These are phyloP conservation scores for Colletotrichum spaethianum DNA, from an alignment of 2,329 filamentous ascomycete genomes.

Conservation along the genomic window DNA sequence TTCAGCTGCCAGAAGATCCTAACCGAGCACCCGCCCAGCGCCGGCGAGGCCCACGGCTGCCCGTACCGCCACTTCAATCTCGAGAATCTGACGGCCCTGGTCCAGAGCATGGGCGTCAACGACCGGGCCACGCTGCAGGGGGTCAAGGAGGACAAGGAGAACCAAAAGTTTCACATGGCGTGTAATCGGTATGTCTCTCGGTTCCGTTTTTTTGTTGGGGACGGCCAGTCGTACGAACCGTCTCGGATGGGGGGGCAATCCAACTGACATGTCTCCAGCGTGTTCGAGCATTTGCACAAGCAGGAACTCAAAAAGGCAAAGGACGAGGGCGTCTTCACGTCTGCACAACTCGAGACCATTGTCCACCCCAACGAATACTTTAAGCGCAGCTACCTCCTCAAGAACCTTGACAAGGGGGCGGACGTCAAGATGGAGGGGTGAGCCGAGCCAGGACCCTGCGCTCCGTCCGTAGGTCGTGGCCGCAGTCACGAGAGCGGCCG, in stretches of 20 bases:
- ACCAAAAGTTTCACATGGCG: constrained; percentile 92
- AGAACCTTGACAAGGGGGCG: constrained; percentile 75
- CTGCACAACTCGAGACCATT: constrained; percentile 90
- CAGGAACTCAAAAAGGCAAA: constrained; percentile 82
- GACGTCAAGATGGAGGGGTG: constrained; percentile 73
- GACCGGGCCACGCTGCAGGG: constrained; percentile 84
- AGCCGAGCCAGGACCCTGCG: constrained; percentile 24
- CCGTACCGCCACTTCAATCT: constrained; percentile 93
- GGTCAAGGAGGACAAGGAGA: constrained; percentile 90
- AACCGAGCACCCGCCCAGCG: constrained; percentile 87
- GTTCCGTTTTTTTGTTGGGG: neutral
- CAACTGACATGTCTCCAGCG: constrained; percentile 59
- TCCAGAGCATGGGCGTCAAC: constrained; percentile 84
- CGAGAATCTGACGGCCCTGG: constrained; percentile 85
- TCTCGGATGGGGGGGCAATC: neutral
- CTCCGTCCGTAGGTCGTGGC: neutral
- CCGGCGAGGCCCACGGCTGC: constrained; percentile 94
- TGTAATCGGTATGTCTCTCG: constrained; percentile 80
- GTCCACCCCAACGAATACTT: constrained; percentile 99
- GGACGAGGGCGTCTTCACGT: constrained; percentile 79
- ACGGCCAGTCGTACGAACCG: neutral
- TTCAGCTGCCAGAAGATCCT: constrained; percentile 97
- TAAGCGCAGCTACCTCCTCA: constrained; percentile 91
- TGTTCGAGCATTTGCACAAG: constrained; percentile 92
- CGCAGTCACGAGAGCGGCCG: neutral